These are phyloP conservation scores for Hanseniaspora occidentalis DNA, from an alignment of 805 yeast genomes.

Conservation along the genomic window DNA sequence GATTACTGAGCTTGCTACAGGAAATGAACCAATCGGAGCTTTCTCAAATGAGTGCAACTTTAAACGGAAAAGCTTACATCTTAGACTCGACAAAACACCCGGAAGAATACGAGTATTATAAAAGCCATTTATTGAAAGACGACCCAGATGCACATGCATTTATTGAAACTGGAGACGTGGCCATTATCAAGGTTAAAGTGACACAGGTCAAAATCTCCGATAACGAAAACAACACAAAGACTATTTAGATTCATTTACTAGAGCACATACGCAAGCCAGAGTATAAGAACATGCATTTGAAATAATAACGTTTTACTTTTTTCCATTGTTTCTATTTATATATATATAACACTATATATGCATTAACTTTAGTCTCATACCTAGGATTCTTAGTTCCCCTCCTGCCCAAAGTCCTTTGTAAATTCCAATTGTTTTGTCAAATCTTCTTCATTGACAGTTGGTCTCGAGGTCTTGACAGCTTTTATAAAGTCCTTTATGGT, in stretches of 20 bases:
- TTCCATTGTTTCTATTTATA: background rate
- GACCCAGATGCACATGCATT: conserved; percentile 63
- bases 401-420: conserved; percentile 93
- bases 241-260: conserved; percentile 2
- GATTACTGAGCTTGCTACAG: conserved; percentile 50
- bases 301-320: background rate
- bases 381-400: conserved; percentile 51
- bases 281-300: background rate
- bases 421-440: conserved; percentile 73
- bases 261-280: background rate
- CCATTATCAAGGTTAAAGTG: conserved; percentile 53
- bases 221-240: conserved; percentile 41
- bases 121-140: conserved; percentile 44
- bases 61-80: conserved; percentile 58
- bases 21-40: conserved; percentile 70
- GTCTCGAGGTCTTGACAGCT: conserved; percentile 83
- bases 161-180: conserved; percentile 42
- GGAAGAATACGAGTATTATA: conserved; percentile 47
- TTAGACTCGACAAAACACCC: conserved; percentile 25
- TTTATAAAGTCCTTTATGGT: conserved; percentile 87
- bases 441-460: conserved; percentile 85
- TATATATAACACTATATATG: background rate
- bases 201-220: conserved; percentile 71
- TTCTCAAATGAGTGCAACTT: conserved; percentile 70
- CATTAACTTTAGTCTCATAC: background rate